phyloP scores from a whole-genome alignment of 805 yeast genomes.

The Saturnispora galanensis region DNA sequence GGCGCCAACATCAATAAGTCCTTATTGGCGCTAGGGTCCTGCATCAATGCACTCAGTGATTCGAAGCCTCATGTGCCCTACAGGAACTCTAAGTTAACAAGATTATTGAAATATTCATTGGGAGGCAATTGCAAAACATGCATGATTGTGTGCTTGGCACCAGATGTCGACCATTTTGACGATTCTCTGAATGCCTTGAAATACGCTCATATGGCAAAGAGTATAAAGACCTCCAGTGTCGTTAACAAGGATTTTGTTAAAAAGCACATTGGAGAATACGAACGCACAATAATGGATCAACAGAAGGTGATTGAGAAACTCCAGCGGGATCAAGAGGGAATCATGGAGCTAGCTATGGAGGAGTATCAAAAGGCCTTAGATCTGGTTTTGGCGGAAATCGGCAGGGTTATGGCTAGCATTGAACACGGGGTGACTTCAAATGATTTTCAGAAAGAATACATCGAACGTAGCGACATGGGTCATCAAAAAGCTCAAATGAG shows the following conservation, averaged over 20 bases:
- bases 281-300: constrained; percentile 78
- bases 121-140: constrained; percentile 94
- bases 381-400: not conserved
- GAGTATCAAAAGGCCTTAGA: not conserved
- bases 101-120: constrained; percentile 76
- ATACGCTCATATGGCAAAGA: constrained; percentile 87
- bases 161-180: constrained; percentile 79
- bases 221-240: constrained; percentile 70
- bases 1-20: constrained; percentile 93
- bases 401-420: not conserved
- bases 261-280: constrained; percentile 75
- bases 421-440: not conserved
- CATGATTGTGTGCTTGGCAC: constrained; percentile 92
- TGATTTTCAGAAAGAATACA: not conserved
- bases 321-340: constrained; percentile 20
- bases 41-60: constrained; percentile 86
- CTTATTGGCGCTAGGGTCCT: constrained; percentile 80
- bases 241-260: constrained; percentile 69
- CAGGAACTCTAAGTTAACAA: constrained; percentile 80
- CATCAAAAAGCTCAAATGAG: not conserved
- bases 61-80: constrained; percentile 67
- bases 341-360: not conserved
- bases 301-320: constrained; percentile 63
- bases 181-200: constrained; percentile 86
- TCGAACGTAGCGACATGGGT: not conserved